A percentile compares a stretch with the other conserved stretches of the same genome.
Evolutionary conservation across 306 rosid species (phyloP).

Genomic region (Quercus variabilis): DNA sequence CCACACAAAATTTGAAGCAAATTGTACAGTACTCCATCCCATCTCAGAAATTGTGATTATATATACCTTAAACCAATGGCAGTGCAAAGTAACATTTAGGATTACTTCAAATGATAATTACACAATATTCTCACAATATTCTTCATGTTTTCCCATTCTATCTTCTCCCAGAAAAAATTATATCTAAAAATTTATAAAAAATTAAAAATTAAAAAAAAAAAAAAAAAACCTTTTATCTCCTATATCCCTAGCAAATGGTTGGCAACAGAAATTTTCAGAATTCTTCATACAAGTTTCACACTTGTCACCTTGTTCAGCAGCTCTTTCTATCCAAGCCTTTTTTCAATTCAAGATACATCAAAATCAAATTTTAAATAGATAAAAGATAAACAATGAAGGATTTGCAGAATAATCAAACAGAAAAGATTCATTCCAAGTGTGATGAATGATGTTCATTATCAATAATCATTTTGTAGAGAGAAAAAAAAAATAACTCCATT

Average conservation of each 20-base stretch:
- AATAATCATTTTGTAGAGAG: no score
- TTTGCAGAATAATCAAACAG: neutral
- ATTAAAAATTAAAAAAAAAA: no score
- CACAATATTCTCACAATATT: neutral
- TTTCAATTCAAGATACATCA: neutral
- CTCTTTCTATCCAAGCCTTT: neutral
- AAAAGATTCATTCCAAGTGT: no score
- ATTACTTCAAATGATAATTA: neutral
- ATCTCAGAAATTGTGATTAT: no score
- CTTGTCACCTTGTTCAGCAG: neutral
- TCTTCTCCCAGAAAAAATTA: neutral
- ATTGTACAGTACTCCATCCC: no score
- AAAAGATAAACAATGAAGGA: neutral
- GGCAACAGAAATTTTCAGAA: neutral
- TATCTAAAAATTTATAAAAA: neutral
- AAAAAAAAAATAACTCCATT: no score
- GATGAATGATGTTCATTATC: no score
- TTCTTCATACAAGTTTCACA: neutral
- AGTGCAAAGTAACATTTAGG: no score
- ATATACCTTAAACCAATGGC: no score
- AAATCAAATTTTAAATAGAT: neutral
- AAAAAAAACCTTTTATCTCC: neutral
- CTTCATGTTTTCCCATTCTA: neutral
- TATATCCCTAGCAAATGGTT: neutral
- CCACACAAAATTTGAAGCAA: neutral